phyloP scores from a whole-genome alignment of 2,329 filamentous ascomycete species.

The Hawksworthiomyces lignivorus region DNA sequence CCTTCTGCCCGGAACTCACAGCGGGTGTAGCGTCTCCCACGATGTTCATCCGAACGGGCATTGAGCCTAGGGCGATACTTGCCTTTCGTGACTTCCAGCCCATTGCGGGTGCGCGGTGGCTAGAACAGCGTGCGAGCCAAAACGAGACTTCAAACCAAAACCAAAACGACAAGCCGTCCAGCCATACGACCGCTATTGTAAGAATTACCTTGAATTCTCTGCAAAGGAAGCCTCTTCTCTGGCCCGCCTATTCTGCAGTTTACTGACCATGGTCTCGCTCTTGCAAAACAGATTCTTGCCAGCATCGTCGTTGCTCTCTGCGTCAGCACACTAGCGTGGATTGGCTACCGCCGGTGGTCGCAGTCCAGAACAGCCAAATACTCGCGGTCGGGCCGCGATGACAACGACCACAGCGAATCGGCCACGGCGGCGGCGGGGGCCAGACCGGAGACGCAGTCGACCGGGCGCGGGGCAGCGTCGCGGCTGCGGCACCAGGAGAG shows the following conservation, averaged over 20 bases:
- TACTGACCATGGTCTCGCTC: no score
- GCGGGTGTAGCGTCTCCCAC: background rate
- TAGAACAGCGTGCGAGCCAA: background rate
- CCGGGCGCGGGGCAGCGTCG: background rate
- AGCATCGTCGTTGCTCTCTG: background rate
- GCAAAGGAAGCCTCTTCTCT: no score
- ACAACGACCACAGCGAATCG: conserved; percentile 13
- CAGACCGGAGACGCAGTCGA: background rate
- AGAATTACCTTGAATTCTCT: background rate
- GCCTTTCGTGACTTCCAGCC: background rate
- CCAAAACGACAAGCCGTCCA: background rate
- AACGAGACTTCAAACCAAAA: background rate
- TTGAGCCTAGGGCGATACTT: background rate
- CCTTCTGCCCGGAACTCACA: no score
- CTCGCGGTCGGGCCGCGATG: conserved; percentile 19
- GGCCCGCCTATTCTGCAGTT: no score
- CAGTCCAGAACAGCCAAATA: conserved; percentile 9
- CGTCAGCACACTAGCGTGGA: background rate
- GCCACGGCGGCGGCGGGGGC: conserved; percentile 9
- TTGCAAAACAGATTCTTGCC: background rate
- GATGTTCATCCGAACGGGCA: conserved; percentile 3
- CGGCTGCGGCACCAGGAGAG: background rate
- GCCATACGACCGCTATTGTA: conserved; percentile 5
- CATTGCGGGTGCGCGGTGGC: no score
- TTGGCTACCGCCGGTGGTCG: conserved; percentile 9